phyloP scores from a whole-genome alignment of 2,329 filamentous ascomycete species.

The Colletotrichum karsti region DNA sequence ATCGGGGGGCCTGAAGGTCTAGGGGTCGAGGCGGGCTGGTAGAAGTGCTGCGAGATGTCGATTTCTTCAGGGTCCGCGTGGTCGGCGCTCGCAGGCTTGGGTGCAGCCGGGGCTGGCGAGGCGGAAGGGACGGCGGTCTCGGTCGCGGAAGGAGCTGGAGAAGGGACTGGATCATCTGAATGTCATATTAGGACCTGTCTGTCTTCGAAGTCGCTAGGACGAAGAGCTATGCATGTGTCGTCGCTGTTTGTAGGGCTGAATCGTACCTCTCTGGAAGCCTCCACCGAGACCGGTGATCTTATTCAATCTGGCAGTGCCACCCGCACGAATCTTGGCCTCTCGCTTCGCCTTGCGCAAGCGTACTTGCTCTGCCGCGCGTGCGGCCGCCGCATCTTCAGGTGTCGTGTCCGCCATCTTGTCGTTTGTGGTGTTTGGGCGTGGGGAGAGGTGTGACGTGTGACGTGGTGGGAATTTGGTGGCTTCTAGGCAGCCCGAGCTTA shows the following conservation, averaged over 20 bases:
- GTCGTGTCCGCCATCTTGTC: slow-evolving; percentile 50
- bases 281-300: slow-evolving; percentile 79
- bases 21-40: slow-evolving; percentile 53
- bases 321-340: slow-evolving; percentile 80
- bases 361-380: slow-evolving; percentile 70
- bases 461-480: slow-evolving; percentile 7
- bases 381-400: slow-evolving; percentile 57
- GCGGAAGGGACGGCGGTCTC: slow-evolving; percentile 29
- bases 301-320: slow-evolving; percentile 74
- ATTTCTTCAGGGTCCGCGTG: slow-evolving; percentile 77
- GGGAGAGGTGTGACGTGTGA: slow-evolving; percentile 23
- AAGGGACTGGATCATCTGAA: slow-evolving; percentile 1
- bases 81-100: slow-evolving; percentile 34
- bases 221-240: not conserved
- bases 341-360: slow-evolving; percentile 81
- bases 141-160: slow-evolving; percentile 16
- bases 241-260: not conserved
- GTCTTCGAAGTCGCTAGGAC: not conserved
- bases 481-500: slow-evolving; percentile 7
- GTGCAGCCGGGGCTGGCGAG: slow-evolving; percentile 38
- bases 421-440: slow-evolving; percentile 5
- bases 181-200: not conserved
- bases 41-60: slow-evolving; percentile 81
- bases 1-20: slow-evolving; percentile 35
- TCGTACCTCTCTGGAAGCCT: slow-evolving; percentile 54